Evolutionary conservation across 140 eudicot genomes (phyloP), one percentile per base, ranked within the genome.

Genomic region (Erigeron philadelphicus): DNA sequence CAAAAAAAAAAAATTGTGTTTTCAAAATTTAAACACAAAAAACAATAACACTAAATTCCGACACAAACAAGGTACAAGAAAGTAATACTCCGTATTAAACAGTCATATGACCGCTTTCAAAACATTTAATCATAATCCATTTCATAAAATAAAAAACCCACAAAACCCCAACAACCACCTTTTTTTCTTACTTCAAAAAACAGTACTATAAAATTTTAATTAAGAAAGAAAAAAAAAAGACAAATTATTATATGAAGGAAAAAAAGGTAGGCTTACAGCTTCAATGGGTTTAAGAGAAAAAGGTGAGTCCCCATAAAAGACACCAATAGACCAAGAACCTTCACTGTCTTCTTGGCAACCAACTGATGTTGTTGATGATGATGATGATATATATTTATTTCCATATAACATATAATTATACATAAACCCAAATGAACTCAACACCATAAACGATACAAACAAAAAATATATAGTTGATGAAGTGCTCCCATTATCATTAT

Each of bases 321-420:
- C 81, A 46, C 97, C 97, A 55, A 91, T 75, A 3, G 95, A 74
- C 97, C 97, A 91, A 0, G 97, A 91, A 25, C 97, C 97, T 74
- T 91, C 97, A 66, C 71, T 73, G 69, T 91, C 97, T 44, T 77
- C 89, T 6, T 63, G 70, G 61, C 97, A 91, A 9, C 95, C 97
- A 6, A 63, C 5, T 4, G 75, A 40, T 11, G 42, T 1, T 41
- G 50, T 5, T 52, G 52, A 40, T 52, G 47, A 15, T 52, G 52
- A 40, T 52, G 47, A 15, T 16, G 56, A n/a, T 4, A 23, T 4
- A 40, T 58, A 53, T 21, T 44, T 35, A 61, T 53, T 64, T 43
- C 41, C 31, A 35, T 71, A 77, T 67, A 71, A 18, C 61, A 48
- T 40, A 65, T 54, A 71, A 13, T 72, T 71, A 23, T 77, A 77